Base-by-base conservation (phyloP, 257 asterid species). In the Nemophila menziesii region DNA sequence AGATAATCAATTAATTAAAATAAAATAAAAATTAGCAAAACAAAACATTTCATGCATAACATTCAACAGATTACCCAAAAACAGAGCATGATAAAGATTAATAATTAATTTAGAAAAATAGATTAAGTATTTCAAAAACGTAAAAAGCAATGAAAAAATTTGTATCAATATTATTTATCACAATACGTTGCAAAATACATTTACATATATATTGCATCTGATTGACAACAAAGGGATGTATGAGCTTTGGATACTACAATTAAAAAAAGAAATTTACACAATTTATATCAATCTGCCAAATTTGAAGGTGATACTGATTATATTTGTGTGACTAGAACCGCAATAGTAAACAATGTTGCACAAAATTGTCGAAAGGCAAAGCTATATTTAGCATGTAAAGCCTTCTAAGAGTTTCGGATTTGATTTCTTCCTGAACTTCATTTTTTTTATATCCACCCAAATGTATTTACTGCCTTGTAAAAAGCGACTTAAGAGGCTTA, bases 281-380 rank as follows among this genome's bases (percentile, higher is more conserved):
- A 52, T 20, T 8, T 29, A 46, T 36, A 16, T 20, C 29, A 37
- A 42, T 51, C 41, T 29, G 51, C 21, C 54, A 14, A 40, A 46
- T 21, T 46, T 63, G 22, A 16, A 39, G 47, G 45, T 13, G 16
- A 40, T 44, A 48, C 42, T 44, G 40, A 33, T 46, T 47, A 45
- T 54, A 29, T 29, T 46, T 51, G 48, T 20, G 39, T 34, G 49
- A 47, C 41, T 37, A 45, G 45, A 15, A 27, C 51, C 42, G 42
- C 48, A 55, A 49, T 33, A 22, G 40, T 9, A 54, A 17, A 51
- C 18, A 18, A 50, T 51, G 41, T 48, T 56, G 66, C 65, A 43
- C 64, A 71, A 64, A 67, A 51, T 64, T 61, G 67, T 22, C 44
- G 46, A 43, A 49, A 59, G 20, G 45, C 8, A 43, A 46, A 37